phyloP scores from a whole-genome alignment of 2,329 filamentous ascomycete species.

The Akanthomyces lecanii region DNA sequence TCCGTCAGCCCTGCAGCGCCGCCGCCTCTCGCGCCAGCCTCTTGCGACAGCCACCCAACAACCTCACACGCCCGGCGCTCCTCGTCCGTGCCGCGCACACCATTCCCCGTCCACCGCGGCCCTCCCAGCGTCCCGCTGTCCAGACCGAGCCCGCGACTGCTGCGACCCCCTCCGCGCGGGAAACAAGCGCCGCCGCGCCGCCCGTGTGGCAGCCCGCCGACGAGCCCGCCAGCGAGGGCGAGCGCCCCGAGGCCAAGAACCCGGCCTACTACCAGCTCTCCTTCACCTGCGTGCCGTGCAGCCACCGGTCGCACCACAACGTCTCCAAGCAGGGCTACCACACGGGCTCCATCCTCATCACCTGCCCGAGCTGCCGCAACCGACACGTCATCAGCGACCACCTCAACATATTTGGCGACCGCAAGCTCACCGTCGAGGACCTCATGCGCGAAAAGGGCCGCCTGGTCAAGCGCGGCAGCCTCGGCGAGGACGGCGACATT shows the following conservation, averaged over 20 bases:
- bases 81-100: slow-evolving; percentile 30
- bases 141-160: not conserved
- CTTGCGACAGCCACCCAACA: slow-evolving; percentile 14
- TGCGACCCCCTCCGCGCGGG: too few species aligned
- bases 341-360: slow-evolving; percentile 80
- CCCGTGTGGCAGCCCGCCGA: slow-evolving; percentile 18
- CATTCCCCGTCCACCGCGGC: slow-evolving; percentile 32
- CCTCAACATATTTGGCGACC: slow-evolving; percentile 71
- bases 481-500: slow-evolving; percentile 76
- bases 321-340: slow-evolving; percentile 96
- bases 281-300: slow-evolving; percentile 90
- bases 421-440: slow-evolving; percentile 67
- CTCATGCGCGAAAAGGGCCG: slow-evolving; percentile 72
- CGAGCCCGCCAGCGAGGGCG: slow-evolving; percentile 26
- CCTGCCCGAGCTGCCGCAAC: slow-evolving; percentile 80
- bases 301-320: slow-evolving; percentile 72
- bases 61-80: slow-evolving; percentile 19
- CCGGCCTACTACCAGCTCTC: slow-evolving; percentile 78
- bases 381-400: slow-evolving; percentile 92
- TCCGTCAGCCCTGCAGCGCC: slow-evolving; percentile 20
- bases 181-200: not conserved
- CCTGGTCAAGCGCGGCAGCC: slow-evolving; percentile 64
- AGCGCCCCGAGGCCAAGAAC: slow-evolving; percentile 29
- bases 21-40: slow-evolving; percentile 16
- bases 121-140: not conserved